phyloP scores from a whole-genome alignment of 345 rosid genomes.

The Noccaea bulbosa region DNA sequence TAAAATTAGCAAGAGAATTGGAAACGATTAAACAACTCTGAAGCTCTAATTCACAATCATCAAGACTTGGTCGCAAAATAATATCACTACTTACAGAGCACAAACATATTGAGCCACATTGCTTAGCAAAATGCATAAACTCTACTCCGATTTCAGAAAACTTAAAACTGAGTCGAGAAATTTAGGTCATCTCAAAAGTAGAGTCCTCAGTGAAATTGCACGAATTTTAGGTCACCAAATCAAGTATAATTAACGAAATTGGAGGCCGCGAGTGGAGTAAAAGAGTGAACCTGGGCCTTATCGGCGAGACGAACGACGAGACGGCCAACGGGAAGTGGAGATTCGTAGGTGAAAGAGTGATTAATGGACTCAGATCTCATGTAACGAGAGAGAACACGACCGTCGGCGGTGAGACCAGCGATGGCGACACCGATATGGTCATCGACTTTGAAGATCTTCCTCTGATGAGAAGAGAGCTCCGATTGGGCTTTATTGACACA shows the following conservation, averaged over 20 bases:
- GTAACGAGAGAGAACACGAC: constrained; percentile 93
- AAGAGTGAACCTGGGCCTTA: constrained; percentile 84
- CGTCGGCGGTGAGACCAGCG: constrained; percentile 97
- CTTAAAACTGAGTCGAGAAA: not conserved
- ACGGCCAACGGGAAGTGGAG: constrained; percentile 94
- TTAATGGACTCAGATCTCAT: constrained; percentile 97
- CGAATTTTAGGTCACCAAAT: not conserved
- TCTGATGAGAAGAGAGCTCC: constrained; percentile 98
- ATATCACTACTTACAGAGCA: not conserved
- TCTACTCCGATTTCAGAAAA: not conserved
- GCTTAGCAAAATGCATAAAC: not conserved
- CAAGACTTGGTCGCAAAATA: not conserved
- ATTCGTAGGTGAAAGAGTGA: constrained; percentile 82
- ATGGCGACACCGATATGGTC: constrained; percentile 98
- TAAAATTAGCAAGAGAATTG: too few species aligned
- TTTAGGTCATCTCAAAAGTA: not conserved
- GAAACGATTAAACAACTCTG: not conserved
- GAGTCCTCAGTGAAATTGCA: not conserved
- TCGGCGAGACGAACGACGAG: constrained; percentile 96
- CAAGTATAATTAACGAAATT: not conserved
- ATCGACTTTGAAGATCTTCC: constrained; percentile 97
- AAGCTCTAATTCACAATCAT: not conserved
- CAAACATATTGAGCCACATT: not conserved
- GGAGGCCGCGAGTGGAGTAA: not conserved
- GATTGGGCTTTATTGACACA: constrained; percentile 93